Evolutionary conservation across 1,139 yeast species (phyloP).

Genomic region (Sugiyamaella japonica): DNA sequence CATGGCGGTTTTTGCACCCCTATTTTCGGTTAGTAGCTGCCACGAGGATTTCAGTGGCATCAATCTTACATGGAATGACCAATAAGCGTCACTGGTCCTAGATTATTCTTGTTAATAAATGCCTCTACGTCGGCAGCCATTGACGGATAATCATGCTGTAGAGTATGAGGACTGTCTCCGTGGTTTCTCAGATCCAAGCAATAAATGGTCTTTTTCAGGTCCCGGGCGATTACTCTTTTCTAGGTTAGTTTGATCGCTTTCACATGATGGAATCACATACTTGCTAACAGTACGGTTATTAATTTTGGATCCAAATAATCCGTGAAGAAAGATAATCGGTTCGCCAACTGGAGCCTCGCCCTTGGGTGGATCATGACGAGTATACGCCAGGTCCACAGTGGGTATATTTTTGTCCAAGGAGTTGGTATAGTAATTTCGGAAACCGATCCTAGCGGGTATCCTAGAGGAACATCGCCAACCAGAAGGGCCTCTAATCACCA

Average conservation of each 20-base stretch:
- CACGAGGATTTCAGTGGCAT: background rate
- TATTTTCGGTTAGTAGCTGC: constrained; percentile 1
- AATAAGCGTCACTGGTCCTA: constrained; percentile 62
- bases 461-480: too few relatives aligned
- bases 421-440: background rate
- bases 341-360: constrained; percentile 24
- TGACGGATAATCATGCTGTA: constrained; percentile 72
- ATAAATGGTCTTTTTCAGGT: constrained; percentile 48
- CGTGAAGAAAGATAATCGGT: constrained; percentile 81
- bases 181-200: constrained; percentile 86
- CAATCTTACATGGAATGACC: constrained; percentile 78
- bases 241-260: background rate
- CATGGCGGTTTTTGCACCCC: constrained; percentile 93
- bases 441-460: too few relatives aligned
- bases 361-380: constrained; percentile 39
- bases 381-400: constrained; percentile 50
- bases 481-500: too few relatives aligned
- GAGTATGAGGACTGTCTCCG: constrained; percentile 80
- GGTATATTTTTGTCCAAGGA: constrained; percentile 35
- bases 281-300: constrained; percentile 78
- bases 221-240: constrained; percentile 37
- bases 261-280: constrained; percentile 21
- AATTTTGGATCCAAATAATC: constrained; percentile 78
- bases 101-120: constrained; percentile 54
- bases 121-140: constrained; percentile 81